Conservation (phyloP, 345 rosid genomes). For the Rhizophora mangle region DNA sequence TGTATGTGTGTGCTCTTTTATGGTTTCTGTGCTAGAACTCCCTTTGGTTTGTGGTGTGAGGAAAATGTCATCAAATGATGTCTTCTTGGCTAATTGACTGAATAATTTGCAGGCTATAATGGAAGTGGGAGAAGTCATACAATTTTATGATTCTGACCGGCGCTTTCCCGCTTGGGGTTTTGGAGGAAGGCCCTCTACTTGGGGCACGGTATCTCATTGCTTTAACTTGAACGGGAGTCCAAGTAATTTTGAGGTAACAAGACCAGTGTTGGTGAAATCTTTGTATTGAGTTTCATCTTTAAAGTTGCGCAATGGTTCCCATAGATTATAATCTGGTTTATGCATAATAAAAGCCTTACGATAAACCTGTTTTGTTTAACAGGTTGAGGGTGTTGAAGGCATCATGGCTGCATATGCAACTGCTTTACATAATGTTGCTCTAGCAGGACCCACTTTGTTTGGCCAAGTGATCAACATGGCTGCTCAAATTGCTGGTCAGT, state of each 20-base stretch:
- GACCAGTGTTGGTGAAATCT: background rate
- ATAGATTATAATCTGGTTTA: too few relatives aligned
- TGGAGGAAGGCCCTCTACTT: slow-evolving; percentile 59
- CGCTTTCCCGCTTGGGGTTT: slow-evolving; percentile 89
- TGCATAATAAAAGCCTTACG: too few relatives aligned
- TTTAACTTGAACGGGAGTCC: slow-evolving; percentile 69
- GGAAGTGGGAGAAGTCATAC: slow-evolving; percentile 84
- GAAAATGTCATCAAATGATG: background rate
- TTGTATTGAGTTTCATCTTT: too few relatives aligned
- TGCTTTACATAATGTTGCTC: slow-evolving; percentile 50
- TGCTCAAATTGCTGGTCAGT: slow-evolving; percentile 47
- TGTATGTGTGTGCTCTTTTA: background rate
- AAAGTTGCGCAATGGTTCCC: too few relatives aligned
- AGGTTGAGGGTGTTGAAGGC: slow-evolving; percentile 88
- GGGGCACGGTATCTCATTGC: slow-evolving; percentile 64
- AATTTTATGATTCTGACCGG: slow-evolving; percentile 78
- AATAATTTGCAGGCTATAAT: slow-evolving; percentile 57
- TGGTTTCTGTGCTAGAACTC: background rate
- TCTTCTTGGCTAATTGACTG: background rate
- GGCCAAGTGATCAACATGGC: slow-evolving; percentile 58
- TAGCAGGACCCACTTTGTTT: slow-evolving; percentile 73
- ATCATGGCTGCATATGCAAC: slow-evolving; percentile 69
- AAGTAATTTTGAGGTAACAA: slow-evolving; percentile 55
- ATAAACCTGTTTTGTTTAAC: slow-evolving; percentile 5
- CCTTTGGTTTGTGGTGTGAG: background rate